Conservation (phyloP, 495 filamentous ascomycete genomes). For the Aspergillus steynii region DNA sequence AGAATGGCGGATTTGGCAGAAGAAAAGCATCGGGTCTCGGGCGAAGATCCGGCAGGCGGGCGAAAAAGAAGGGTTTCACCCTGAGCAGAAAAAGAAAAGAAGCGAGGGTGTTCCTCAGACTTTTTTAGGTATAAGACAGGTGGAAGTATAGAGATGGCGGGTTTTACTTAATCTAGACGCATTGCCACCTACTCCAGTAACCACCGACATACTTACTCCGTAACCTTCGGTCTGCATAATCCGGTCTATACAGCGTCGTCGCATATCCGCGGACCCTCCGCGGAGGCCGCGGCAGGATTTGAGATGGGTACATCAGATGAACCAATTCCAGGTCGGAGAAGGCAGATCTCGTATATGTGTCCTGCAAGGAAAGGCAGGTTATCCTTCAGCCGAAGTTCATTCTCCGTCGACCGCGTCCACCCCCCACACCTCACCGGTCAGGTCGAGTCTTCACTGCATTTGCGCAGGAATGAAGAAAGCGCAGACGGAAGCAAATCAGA, state of each 20-base stretch:
- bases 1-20: conserved; percentile 6
- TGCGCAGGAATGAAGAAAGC: conserved; percentile 4
- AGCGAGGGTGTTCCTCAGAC: too few relatives aligned
- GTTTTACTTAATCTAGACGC: too few relatives aligned
- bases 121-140: too few relatives aligned
- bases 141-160: not conserved
- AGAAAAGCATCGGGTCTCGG: conserved; percentile 9
- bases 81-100: not conserved
- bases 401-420: not conserved
- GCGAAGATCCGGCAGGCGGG: conserved; percentile 5
- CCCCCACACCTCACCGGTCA: conserved; percentile 3
- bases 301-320: not conserved
- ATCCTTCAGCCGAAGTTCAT: not conserved
- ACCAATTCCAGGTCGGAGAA: not conserved
- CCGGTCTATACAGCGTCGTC: not conserved
- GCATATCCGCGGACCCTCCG: not conserved
- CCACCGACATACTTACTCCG: too few relatives aligned
- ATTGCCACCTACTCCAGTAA: too few relatives aligned
- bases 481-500: not conserved
- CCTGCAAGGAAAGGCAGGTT: conserved; percentile 8
- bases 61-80: not conserved
- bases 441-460: not conserved
- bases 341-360: conserved; percentile 2
- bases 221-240: too few relatives aligned
- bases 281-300: not conserved